Evolutionary conservation across 2,329 filamentous ascomycete species (phyloP).

Genomic region (Plenodomus tracheiphilus): DNA sequence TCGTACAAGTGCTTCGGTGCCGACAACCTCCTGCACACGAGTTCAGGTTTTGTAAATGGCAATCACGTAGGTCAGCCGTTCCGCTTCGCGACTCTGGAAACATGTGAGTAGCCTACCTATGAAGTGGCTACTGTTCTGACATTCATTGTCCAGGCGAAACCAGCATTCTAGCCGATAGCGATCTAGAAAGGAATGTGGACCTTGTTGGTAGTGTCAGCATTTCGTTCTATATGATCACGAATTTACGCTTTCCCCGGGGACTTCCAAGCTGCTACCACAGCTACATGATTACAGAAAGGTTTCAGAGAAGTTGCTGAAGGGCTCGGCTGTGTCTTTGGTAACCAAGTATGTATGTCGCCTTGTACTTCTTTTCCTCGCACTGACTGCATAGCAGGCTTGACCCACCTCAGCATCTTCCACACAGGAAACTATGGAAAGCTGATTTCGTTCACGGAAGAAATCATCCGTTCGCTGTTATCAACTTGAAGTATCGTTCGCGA

Average conservation of each 20-base stretch:
- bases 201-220: conserved; percentile 3
- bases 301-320: conserved; percentile 10
- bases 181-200: neutral
- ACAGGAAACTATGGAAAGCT: conserved; percentile 1
- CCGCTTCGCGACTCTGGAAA: conserved; percentile 4
- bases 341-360: neutral
- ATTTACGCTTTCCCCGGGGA: too few relatives aligned
- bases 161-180: neutral
- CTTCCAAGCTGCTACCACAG: too few relatives aligned
- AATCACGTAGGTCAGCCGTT: conserved; percentile 3
- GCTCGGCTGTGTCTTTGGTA: conserved; percentile 5
- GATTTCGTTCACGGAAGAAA: conserved; percentile 2
- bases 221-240: conserved; percentile 1
- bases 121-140: neutral
- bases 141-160: neutral
- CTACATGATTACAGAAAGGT: conserved; percentile 1
- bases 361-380: neutral
- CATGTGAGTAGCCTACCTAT: neutral
- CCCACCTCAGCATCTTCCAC: neutral
- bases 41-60: neutral
- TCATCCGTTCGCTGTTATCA: conserved; percentile 14
- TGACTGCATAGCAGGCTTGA: conserved; percentile 2
- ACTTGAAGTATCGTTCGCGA: conserved; percentile 19
- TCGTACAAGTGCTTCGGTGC: neutral
- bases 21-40: neutral